Evolutionary conservation across 768 basidiomycete genomes (phyloP).

Genomic region (Phaeotremella fagi): DNA sequence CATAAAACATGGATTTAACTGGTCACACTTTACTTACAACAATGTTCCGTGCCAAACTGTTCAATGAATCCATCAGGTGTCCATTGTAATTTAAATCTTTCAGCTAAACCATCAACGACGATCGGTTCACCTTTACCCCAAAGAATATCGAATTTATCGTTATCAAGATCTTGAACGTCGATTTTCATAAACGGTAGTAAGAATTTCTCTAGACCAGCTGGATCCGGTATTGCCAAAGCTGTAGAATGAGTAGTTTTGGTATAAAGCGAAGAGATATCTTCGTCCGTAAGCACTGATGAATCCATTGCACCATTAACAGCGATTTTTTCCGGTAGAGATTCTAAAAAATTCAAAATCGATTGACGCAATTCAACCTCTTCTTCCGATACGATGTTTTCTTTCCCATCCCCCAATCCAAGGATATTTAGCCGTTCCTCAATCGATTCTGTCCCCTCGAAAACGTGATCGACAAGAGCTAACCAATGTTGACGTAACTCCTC

Average conservation of each 20-base stretch:
- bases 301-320: background rate
- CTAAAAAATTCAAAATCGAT: conserved; percentile 4
- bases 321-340: background rate
- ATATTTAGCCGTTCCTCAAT: conserved; percentile 3
- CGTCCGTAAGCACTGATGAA: background rate
- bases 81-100: conserved; percentile 68
- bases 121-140: conserved; percentile 75
- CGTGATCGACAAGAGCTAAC: conserved; percentile 61
- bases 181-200: conserved; percentile 54
- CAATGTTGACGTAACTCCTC: conserved; percentile 64
- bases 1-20: background rate
- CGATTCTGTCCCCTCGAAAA: conserved; percentile 30
- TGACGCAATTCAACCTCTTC: background rate
- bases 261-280: conserved; percentile 8
- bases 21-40: conserved; percentile 32
- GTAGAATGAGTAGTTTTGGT: conserved; percentile 21
- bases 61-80: conserved; percentile 73
- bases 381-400: background rate
- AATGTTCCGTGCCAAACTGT: conserved; percentile 45
- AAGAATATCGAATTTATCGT: conserved; percentile 60
- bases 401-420: conserved; percentile 14
- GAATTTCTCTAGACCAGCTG: conserved; percentile 49
- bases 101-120: conserved; percentile 64
- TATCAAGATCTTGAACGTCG: conserved; percentile 55
- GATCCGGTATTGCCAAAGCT: conserved; percentile 26